Conservation (phyloP, 805 yeast genomes). For the Nakazawaea laoshanensis region DNA sequence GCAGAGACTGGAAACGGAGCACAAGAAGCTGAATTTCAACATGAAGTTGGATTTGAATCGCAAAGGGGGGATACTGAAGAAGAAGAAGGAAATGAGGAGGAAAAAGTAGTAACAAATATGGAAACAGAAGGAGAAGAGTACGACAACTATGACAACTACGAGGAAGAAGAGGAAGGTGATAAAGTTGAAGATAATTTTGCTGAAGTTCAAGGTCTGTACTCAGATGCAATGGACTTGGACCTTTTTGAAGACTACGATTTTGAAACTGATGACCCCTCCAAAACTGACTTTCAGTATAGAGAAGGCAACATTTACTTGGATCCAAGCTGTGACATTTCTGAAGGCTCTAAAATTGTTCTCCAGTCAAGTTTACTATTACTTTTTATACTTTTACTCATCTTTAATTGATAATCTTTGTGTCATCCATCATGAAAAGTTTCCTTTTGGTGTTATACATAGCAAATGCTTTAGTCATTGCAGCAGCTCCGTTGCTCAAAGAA, state of each 20-base stretch:
- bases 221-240: slow-evolving; percentile 4
- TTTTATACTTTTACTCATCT: too few species aligned
- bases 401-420: too few species aligned
- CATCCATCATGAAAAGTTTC: too few species aligned
- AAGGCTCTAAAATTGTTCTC: too few species aligned
- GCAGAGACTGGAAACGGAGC: too few species aligned
- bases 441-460: too few species aligned
- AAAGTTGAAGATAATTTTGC: slow-evolving; percentile 12
- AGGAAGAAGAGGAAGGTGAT: slow-evolving; percentile 14
- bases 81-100: slow-evolving; percentile 13
- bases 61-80: slow-evolving; percentile 13
- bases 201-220: not conserved
- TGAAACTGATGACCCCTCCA: not conserved
- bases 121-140: slow-evolving; percentile 16
- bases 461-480: too few species aligned
- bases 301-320: slow-evolving; percentile 7
- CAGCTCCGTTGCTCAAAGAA: too few species aligned
- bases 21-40: not conserved
- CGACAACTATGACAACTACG: slow-evolving; percentile 23
- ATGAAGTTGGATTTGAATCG: not conserved
- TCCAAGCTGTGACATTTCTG: slow-evolving; percentile 10
- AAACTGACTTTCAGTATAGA: slow-evolving; percentile 3
- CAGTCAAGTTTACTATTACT: too few species aligned
- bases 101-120: slow-evolving; percentile 13
- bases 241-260: slow-evolving; percentile 7